Evolutionary conservation across 164 flowering plant species (phyloP), one percentile per base, ranked within the genome.

Genomic region (Liquidambar formosana): DNA sequence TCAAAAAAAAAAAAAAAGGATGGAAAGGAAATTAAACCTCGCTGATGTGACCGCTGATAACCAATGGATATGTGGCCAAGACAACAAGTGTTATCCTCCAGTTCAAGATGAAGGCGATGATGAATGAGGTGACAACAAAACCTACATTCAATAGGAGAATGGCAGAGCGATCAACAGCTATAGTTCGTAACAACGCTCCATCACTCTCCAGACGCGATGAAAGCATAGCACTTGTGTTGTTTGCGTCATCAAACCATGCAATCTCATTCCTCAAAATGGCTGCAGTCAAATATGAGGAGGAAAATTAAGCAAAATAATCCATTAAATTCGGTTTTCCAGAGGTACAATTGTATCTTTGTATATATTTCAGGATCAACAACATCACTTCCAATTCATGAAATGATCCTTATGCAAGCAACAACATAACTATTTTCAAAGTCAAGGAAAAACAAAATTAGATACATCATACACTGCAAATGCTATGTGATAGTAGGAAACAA

Each of bases 231-330:
- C 98, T 95, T 67, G 85, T 79, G 75, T 90, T 88, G 80, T 73
- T 74, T 23, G 76, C 62, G 13, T 90, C 86, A 67, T 95, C 99
- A 77, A 95, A 95, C 89, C 92, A 95, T 57, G 90, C 97, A 26
- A 95, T 93, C 76, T 95, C 99, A 73, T 93, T 95, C 78, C 86
- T 81, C 82, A 95, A 65, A 23, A 95, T 89, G 19, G 98, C 99
- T 95, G 93, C 74, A 73, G 67, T 47, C 21, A 71, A 45, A 63
- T 27, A 72, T 56, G 41, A 49, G 11, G 38, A 26, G 43, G 38
- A 11, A 59, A 27, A 0, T 67, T 4, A 16, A 19, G 1, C 41
- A 33, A 33, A 2, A 33, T 2, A n/a, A n/a, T n/a, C n/a, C n/a
- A n/a, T n/a, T n/a, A n/a, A n/a, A n/a, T n/a, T n/a, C n/a, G n/a